Base-by-base conservation (phyloP, 2,329 filamentous ascomycete genomes). In the Claviceps monticola region DNA sequence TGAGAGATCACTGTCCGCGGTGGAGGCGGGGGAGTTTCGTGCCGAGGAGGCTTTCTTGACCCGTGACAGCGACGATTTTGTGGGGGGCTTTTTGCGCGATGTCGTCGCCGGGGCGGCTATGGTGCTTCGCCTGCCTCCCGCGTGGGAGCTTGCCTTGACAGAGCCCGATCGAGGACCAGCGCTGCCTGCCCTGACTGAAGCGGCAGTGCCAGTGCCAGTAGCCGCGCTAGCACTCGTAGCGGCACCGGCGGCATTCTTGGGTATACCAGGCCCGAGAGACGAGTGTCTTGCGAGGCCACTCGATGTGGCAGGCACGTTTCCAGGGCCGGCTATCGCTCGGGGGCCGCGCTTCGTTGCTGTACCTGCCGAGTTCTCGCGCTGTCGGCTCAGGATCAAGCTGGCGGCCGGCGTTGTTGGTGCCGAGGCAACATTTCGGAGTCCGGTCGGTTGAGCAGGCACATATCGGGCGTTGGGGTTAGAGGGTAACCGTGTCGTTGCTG, bases 1-100 rank as follows among this genome's bases (percentile, higher is more conserved):
- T 0, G 80, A 83, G 42, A 83, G 71, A 60, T 84, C 80, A 58
- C 79, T 82, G 54, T 84, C 80, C 49, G 74, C 79, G 5, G 76
- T 78, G 4, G 79, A 81, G 4, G 78, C 79, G 2, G 80, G 79
- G 2, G 80, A 83, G 56, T 79, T 79, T 62, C 80, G 78, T 46
- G 70, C 72, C 44, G 44, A 68, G 13, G 67, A 68, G 16, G 67
- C 76, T 57, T 77, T 79, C 66, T 83, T 83, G 26, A 83, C 74
- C 34, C 80, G 75, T 23, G 78, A 81, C 3, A 83, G 67, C 9
- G 74, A 75, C n/a, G 80, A 83, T 59, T 83, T 83, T 56, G 70
- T 74, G 39, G 67, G 55, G 54, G 70, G 67, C 63, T 76, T 78
- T 61, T 77, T 78, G 50, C 74, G 70, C n/a, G 62, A 61, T 14